Percentiles rank a stretch among this genome's conserved stretches.
Conservation (phyloP, 768 basidiomycete genomes). For the Amanita pallidorosea region DNA sequence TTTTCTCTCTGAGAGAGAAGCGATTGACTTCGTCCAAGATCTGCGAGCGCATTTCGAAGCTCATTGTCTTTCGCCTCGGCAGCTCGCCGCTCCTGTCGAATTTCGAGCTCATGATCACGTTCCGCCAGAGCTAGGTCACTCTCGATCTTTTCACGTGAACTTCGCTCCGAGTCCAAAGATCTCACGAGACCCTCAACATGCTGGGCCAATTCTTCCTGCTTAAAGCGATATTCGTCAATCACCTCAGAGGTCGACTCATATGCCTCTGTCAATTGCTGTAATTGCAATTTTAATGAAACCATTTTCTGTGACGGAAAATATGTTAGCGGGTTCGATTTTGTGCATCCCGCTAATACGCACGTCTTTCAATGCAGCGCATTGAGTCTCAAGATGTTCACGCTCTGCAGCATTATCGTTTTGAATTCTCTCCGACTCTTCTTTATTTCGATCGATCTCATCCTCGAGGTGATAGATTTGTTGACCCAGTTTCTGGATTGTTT, state of each 20-base stretch:
- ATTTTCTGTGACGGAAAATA: constrained; percentile 46
- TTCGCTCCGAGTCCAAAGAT: constrained; percentile 49
- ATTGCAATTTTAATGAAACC: constrained; percentile 45
- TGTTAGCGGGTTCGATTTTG: background rate
- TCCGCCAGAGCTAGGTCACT: constrained; percentile 46
- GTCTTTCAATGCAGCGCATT: constrained; percentile 73
- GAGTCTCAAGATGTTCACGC: constrained; percentile 52
- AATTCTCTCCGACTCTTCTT: constrained; percentile 56
- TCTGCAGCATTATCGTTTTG: constrained; percentile 71
- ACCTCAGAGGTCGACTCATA: constrained; percentile 58
- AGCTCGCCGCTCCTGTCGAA: constrained; percentile 48
- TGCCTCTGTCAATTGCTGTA: constrained; percentile 52
- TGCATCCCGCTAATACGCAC: constrained; percentile 25
- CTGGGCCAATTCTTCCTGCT: constrained; percentile 68
- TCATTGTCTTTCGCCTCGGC: constrained; percentile 65
- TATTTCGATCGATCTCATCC: constrained; percentile 71
- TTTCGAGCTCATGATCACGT: constrained; percentile 50
- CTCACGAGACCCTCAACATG: constrained; percentile 65
- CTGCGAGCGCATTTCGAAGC: constrained; percentile 49
- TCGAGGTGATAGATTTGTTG: constrained; percentile 79
- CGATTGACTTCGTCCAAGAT: constrained; percentile 50
- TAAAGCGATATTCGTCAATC: constrained; percentile 52
- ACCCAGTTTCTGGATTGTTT: constrained; percentile 72
- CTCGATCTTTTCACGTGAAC: constrained; percentile 42
- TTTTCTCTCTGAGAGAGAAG: constrained; percentile 62